A percentile compares a stretch with the other conserved stretches of the same genome.
These are phyloP conservation scores for Xylariaceae sp. DNA, from an alignment of 2,329 filamentous ascomycete genomes.

Conservation along the genomic window DNA sequence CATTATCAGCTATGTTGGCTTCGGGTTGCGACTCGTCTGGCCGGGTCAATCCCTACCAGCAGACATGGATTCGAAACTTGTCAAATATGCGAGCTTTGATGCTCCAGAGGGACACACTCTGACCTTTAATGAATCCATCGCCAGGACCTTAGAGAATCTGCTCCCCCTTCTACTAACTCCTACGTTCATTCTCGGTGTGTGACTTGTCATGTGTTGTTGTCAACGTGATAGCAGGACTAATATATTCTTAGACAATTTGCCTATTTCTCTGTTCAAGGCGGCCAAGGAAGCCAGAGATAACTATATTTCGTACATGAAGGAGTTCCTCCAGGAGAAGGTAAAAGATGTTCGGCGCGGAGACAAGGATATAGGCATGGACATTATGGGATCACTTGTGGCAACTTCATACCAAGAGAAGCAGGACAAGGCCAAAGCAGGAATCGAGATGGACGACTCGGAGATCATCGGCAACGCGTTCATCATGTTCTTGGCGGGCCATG, in stretches of 20 bases:
- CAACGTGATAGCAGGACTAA: slow-evolving; percentile 14
- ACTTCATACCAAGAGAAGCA: slow-evolving; percentile 46
- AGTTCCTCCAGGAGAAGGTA: slow-evolving; percentile 68
- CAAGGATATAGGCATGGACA: slow-evolving; percentile 56
- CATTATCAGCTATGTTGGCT: slow-evolving; percentile 71
- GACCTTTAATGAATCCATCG: slow-evolving; percentile 69
- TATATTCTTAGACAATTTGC: slow-evolving; percentile 44
- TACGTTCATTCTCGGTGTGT: slow-evolving; percentile 57
- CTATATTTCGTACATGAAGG: slow-evolving; percentile 73
- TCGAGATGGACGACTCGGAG: slow-evolving; percentile 62
- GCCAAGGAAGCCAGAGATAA: slow-evolving; percentile 64
- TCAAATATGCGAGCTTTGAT: slow-evolving; percentile 53
- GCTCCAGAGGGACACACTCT: slow-evolving; percentile 62
- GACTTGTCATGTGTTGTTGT: neutral
- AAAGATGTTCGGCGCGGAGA: slow-evolving; percentile 46
- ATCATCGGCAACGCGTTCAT: slow-evolving; percentile 76
- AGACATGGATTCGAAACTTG: slow-evolving; percentile 50
- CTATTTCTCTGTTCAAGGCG: slow-evolving; percentile 55
- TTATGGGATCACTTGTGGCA: slow-evolving; percentile 58
- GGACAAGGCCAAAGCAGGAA: slow-evolving; percentile 32
- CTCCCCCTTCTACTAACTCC: slow-evolving; percentile 67
- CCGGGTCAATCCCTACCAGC: slow-evolving; percentile 62
- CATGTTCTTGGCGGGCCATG: slow-evolving; percentile 76
- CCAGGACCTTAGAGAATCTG: slow-evolving; percentile 66
- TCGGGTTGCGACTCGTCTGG: slow-evolving; percentile 68